A percentile compares a stretch with the other conserved stretches of the same genome.
Conservation (phyloP, 2,329 filamentous ascomycete genomes). For the Cercospora beticola region DNA sequence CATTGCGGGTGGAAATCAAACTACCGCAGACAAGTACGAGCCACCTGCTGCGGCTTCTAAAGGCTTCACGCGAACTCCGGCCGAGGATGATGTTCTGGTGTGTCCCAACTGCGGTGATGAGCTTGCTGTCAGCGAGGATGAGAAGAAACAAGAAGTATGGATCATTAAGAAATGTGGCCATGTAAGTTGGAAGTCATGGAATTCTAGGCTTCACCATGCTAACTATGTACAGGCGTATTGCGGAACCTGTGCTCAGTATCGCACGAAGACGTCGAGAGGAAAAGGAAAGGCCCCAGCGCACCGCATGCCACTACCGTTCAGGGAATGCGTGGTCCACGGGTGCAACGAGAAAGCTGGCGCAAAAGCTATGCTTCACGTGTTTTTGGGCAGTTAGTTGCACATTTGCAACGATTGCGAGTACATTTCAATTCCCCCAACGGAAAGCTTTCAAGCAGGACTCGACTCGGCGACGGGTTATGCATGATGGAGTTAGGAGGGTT, state of each 20-base stretch:
- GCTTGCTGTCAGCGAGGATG: constrained; percentile 68
- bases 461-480: background rate
- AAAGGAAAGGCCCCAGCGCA: constrained; percentile 30
- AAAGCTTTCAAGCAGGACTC: background rate
- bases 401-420: background rate
- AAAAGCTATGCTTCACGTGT: constrained; percentile 31
- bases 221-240: constrained; percentile 50
- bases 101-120: constrained; percentile 88
- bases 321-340: constrained; percentile 47
- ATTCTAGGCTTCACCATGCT: constrained; percentile 6
- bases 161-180: constrained; percentile 88
- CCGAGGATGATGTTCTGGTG: constrained; percentile 69
- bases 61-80: constrained; percentile 80
- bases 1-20: constrained; percentile 30
- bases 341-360: constrained; percentile 33
- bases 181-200: constrained; percentile 55
- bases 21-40: constrained; percentile 54
- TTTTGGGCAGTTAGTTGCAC: constrained; percentile 29
- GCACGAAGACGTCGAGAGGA: constrained; percentile 23
- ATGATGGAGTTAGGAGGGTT: background rate
- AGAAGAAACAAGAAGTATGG: constrained; percentile 83
- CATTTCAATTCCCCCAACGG: background rate
- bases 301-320: constrained; percentile 41
- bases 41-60: constrained; percentile 63
- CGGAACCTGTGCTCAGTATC: constrained; percentile 50